Percentiles rank a stretch among this genome's conserved stretches.
phyloP scores from a whole-genome alignment of 2,329 filamentous ascomycete species.

The Arthrobotrys sinensis region DNA sequence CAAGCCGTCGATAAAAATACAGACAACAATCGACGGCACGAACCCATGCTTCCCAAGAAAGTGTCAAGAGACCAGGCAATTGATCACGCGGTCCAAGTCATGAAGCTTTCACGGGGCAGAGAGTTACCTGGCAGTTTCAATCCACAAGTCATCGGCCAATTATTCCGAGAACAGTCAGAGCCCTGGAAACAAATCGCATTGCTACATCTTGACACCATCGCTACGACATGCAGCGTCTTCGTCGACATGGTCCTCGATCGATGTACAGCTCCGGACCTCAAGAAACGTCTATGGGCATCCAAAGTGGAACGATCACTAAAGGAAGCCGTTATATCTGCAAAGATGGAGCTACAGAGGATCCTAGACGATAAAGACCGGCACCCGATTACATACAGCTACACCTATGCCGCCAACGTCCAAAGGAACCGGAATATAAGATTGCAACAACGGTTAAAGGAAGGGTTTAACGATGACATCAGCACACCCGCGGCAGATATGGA shows the following conservation, averaged over 20 bases:
- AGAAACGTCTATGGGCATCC: slow-evolving; percentile 53
- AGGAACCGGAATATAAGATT: slow-evolving; percentile 29
- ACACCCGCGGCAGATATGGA: slow-evolving; percentile 34
- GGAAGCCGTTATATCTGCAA: slow-evolving; percentile 19
- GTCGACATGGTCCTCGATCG: slow-evolving; percentile 63
- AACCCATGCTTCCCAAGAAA: slow-evolving; percentile 31
- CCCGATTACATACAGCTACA: slow-evolving; percentile 50
- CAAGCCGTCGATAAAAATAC: slow-evolving; percentile 28
- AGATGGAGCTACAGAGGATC: slow-evolving; percentile 44
- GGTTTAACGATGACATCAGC: neutral
- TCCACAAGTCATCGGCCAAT: slow-evolving; percentile 65
- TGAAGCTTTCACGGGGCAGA: slow-evolving; percentile 64
- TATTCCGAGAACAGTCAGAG: slow-evolving; percentile 66
- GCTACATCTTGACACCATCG: slow-evolving; percentile 62
- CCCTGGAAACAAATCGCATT: slow-evolving; percentile 66
- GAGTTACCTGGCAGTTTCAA: slow-evolving; percentile 67
- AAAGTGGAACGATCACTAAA: slow-evolving; percentile 41
- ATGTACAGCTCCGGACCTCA: slow-evolving; percentile 63
- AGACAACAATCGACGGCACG: slow-evolving; percentile 11
- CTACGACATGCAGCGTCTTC: slow-evolving; percentile 64
- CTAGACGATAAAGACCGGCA: slow-evolving; percentile 49
- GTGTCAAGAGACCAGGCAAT: slow-evolving; percentile 39
- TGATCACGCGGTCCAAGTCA: slow-evolving; percentile 52
- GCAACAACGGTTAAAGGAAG: slow-evolving; percentile 23
- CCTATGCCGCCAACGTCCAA: slow-evolving; percentile 44